phyloP scores from a whole-genome alignment of 352 stramenopile species.

The Pythium monospermum region DNA sequence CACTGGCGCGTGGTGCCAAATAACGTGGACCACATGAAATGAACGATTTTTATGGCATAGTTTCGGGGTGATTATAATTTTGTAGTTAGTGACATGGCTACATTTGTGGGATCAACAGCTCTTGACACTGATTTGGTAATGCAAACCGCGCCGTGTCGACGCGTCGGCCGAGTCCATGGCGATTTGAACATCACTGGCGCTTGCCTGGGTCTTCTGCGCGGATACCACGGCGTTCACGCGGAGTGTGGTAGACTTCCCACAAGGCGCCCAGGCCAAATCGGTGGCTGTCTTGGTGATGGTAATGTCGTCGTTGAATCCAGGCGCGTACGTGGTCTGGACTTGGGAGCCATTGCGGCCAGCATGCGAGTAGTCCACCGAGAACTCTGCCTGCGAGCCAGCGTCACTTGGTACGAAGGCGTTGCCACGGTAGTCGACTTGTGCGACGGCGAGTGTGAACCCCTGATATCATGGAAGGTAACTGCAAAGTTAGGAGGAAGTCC shows the following conservation, averaged over 20 bases:
- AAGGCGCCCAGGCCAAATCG: constrained; percentile 38
- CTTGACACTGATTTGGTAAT: constrained; percentile 47
- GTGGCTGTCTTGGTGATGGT: constrained; percentile 39
- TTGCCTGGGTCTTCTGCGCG: constrained; percentile 23
- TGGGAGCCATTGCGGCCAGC: constrained; percentile 33
- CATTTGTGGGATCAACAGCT: too few relatives aligned
- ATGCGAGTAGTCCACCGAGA: constrained; percentile 50
- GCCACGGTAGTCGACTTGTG: constrained; percentile 42
- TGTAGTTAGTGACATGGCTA: too few relatives aligned
- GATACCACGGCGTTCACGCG: constrained; percentile 46
- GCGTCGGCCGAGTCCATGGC: constrained; percentile 48
- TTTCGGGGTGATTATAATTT: too few relatives aligned
- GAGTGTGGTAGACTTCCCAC: constrained; percentile 43
- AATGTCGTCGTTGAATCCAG: constrained; percentile 33
- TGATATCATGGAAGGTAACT: too few relatives aligned
- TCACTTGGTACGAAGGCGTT: constrained; percentile 33
- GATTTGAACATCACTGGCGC: constrained; percentile 37
- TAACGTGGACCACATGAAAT: too few relatives aligned
- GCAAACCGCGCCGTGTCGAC: constrained; percentile 41
- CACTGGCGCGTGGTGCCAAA: too few relatives aligned
- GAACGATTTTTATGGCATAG: too few relatives aligned
- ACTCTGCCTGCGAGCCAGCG: constrained; percentile 32
- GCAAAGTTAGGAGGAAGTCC: too few relatives aligned
- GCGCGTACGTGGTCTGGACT: constrained; percentile 25
- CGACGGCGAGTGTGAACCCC: constrained; percentile 22